Evolutionary conservation across 2,329 filamentous ascomycete species (phyloP), one percentile per base, ranked within the genome.

Genomic region (Clarireedia sp.): DNA sequence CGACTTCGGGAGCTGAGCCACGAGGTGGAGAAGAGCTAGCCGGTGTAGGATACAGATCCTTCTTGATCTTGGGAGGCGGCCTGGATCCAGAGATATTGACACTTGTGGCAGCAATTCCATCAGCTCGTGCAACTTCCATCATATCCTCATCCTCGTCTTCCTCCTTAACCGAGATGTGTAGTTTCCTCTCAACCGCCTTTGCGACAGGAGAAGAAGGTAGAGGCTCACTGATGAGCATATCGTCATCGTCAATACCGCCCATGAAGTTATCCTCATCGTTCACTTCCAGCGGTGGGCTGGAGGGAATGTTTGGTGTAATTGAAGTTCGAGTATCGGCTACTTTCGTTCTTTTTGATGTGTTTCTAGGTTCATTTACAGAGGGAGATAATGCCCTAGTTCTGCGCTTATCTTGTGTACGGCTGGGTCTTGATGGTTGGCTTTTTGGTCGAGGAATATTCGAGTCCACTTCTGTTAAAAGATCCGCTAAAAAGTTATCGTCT

Each of bases 381-480:
- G 91, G 91, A 6, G 92, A 96, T 7, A 95, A 74, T 10, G 87
- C 83, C 64, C 91, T 85, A 43, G 85, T 81, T 74, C 89, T 94
- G 57, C 89, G 86, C 64, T 89, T 83, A 57, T 88, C 83, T 57
- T 86, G 84, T 16, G 85, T 86, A 69, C 88, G 87, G 61, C 90
- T 77, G 40, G 84, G 74, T 71, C 80, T 84, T 74, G 86, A 75
- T 33, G 71, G 65, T 57, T 79, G 78, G n/a, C 82, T 80, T 74
- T 82, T 82, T 74, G 70, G 66, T 54, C 80, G 78, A 26, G 84
- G 76, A 10, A 82, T 74, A 66, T 94, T 95, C 49, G 82, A 81
- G 68, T 96, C 90, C 54, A 99, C 88, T 71, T 96, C 90, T 58
- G 84, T 90, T 1, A 99, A 81, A 2, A 99, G 78, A 66, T 86